Evolutionary conservation across 805 yeast species (phyloP).

Genomic region (Saturnispora saitoi): DNA sequence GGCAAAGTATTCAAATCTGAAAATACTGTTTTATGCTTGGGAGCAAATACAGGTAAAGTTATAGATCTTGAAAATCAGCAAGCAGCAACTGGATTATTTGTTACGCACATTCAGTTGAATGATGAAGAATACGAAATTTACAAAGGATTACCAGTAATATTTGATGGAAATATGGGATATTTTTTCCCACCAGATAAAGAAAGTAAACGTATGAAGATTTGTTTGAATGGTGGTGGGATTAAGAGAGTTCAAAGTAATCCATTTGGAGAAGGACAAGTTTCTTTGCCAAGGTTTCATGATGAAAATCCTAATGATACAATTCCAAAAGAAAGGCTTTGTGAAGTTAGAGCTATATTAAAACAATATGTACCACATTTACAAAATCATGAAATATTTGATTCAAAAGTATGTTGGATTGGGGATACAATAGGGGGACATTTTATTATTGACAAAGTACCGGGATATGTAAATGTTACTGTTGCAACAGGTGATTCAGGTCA

Average conservation of each 20-base stretch:
- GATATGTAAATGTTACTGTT: conserved; percentile 25
- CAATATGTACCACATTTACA: conserved; percentile 31
- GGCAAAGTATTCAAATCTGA: conserved; percentile 25
- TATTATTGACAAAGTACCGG: conserved; percentile 32
- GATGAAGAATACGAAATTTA: conserved; percentile 29
- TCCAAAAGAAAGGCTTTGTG: conserved; percentile 24
- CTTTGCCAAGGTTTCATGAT: conserved; percentile 31
- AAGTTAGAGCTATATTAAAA: conserved; percentile 23
- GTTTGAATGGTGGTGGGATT: conserved; percentile 30
- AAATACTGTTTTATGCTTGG: conserved; percentile 26
- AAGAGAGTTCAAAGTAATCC: conserved; percentile 15
- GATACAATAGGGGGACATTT: conserved; percentile 33
- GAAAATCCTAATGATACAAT: conserved; percentile 29
- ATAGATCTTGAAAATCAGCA: conserved; percentile 26
- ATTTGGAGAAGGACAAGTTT: conserved; percentile 12
- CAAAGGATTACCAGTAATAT: conserved; percentile 34
- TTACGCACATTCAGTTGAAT: conserved; percentile 32
- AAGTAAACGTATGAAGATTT: conserved; percentile 31
- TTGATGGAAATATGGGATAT: conserved; percentile 37
- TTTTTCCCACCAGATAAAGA: conserved; percentile 40
- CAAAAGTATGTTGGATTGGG: conserved; percentile 31
- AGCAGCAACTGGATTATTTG: conserved; percentile 33
- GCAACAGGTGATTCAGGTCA: conserved; percentile 42
- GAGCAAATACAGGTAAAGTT: conserved; percentile 34
- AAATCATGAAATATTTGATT: conserved; percentile 24